Percentiles rank a stretch among this genome's conserved stretches.
These are phyloP conservation scores for Microascus cirrosus DNA, from an alignment of 2,329 filamentous ascomycete species.

Conservation along the genomic window DNA sequence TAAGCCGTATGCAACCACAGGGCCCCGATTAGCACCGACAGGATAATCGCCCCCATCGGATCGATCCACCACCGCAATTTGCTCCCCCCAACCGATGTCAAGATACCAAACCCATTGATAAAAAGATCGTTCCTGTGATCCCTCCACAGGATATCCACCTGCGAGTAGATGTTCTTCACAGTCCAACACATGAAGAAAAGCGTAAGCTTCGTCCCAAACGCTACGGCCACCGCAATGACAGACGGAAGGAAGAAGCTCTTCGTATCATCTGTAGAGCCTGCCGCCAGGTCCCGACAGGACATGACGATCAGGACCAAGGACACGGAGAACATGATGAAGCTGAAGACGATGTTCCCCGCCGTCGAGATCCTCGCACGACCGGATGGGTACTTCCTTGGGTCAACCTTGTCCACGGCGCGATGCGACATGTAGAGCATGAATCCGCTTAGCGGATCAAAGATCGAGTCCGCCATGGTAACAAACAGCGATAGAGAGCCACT, in stretches of 20 bases:
- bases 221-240: slow-evolving; percentile 72
- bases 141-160: slow-evolving; percentile 88
- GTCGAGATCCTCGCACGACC: slow-evolving; percentile 93
- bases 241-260: slow-evolving; percentile 70
- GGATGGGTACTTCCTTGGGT: slow-evolving; percentile 76
- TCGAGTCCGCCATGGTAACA: slow-evolving; percentile 90
- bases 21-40: slow-evolving; percentile 65
- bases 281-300: slow-evolving; percentile 59
- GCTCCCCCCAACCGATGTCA: slow-evolving; percentile 82
- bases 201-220: slow-evolving; percentile 71
- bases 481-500: slow-evolving; percentile 91
- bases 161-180: slow-evolving; percentile 80
- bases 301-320: slow-evolving; percentile 89
- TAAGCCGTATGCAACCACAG: slow-evolving; percentile 84
- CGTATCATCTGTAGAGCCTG: slow-evolving; percentile 33
- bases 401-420: slow-evolving; percentile 79
- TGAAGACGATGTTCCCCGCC: slow-evolving; percentile 91
- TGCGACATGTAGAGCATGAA: slow-evolving; percentile 77
- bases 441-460: slow-evolving; percentile 89
- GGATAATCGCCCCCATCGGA: slow-evolving; percentile 75
- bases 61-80: slow-evolving; percentile 94
- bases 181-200: slow-evolving; percentile 92
- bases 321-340: slow-evolving; percentile 89
- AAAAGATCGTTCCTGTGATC: slow-evolving; percentile 96
- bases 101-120: slow-evolving; percentile 86